Percentiles rank a stretch among this genome's conserved stretches.
phyloP scores from a whole-genome alignment of 139 green algal genomes.

The Tetraselmis chui region DNA sequence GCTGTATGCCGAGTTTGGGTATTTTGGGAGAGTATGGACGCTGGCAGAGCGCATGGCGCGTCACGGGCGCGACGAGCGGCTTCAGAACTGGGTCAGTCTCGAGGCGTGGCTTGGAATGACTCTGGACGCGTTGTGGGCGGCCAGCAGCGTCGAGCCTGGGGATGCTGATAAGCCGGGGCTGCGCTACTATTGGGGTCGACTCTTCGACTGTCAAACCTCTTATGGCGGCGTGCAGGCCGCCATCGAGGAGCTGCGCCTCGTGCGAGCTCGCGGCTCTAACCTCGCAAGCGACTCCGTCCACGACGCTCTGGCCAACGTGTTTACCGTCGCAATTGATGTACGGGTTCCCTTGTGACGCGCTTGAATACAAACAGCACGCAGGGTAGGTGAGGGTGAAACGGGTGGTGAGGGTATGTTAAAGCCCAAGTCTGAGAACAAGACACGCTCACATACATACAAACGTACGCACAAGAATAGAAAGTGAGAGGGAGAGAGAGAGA shows the following conservation, averaged over 20 bases:
- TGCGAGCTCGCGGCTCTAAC: background rate
- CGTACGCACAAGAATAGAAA: no score
- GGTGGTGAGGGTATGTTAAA: no score
- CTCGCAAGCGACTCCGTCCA: background rate
- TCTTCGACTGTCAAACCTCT: background rate
- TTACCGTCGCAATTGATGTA: no score
- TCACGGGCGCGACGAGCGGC: background rate
- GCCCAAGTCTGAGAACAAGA: no score
- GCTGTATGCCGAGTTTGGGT: background rate
- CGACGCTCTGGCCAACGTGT: background rate
- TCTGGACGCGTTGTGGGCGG: background rate
- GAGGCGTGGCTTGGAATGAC: background rate
- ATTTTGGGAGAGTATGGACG: background rate
- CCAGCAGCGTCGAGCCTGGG: background rate
- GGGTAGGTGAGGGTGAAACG: no score
- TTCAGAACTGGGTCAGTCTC: background rate
- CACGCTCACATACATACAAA: no score
- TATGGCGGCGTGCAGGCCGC: background rate
- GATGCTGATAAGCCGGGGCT: no score
- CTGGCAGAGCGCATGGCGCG: background rate
- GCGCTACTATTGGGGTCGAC: background rate
- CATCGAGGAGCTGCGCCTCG: background rate
- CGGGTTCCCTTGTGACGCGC: no score
- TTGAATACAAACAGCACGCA: no score
- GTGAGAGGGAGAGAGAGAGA: no score